Conservation (phyloP, 2,329 filamentous ascomycete genomes). For the Colletotrichum musae region DNA sequence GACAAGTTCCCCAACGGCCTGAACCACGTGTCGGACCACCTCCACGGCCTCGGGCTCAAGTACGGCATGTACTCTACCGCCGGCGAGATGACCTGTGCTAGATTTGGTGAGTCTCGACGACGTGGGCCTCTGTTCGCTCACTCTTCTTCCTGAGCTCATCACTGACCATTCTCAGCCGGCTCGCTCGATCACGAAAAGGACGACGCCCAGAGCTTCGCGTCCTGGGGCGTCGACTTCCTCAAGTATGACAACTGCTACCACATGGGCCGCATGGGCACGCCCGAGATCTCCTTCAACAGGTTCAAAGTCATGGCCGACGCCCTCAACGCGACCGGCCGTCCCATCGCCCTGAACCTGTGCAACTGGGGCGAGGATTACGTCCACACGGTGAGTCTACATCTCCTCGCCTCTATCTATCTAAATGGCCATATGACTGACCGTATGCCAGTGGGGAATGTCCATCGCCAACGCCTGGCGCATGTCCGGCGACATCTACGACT, state of each 20-base stretch:
- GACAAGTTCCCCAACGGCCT: conserved; percentile 55
- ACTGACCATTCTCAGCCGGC: conserved; percentile 49
- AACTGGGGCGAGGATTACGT: conserved; percentile 52
- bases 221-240: conserved; percentile 67
- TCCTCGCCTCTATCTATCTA: not conserved
- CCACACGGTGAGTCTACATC: conserved; percentile 28
- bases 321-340: conserved; percentile 49
- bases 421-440: not conserved
- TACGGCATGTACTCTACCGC: conserved; percentile 58
- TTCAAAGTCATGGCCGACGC: conserved; percentile 53
- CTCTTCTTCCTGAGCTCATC: no score
- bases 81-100: conserved; percentile 64
- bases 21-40: conserved; percentile 51
- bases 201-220: conserved; percentile 67
- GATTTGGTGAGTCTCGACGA: conserved; percentile 46
- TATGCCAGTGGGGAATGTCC: conserved; percentile 47
- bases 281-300: conserved; percentile 47
- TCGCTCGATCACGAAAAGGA: conserved; percentile 65
- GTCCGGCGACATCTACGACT: conserved; percentile 52
- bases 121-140: no score
- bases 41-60: conserved; percentile 54
- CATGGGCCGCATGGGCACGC: conserved; percentile 46
- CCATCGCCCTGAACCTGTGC: conserved; percentile 52
- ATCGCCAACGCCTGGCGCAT: conserved; percentile 53
- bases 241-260: conserved; percentile 67